Evolutionary conservation across 2,329 filamentous ascomycete genomes (phyloP).

Genomic region (Exophiala spinifera): DNA sequence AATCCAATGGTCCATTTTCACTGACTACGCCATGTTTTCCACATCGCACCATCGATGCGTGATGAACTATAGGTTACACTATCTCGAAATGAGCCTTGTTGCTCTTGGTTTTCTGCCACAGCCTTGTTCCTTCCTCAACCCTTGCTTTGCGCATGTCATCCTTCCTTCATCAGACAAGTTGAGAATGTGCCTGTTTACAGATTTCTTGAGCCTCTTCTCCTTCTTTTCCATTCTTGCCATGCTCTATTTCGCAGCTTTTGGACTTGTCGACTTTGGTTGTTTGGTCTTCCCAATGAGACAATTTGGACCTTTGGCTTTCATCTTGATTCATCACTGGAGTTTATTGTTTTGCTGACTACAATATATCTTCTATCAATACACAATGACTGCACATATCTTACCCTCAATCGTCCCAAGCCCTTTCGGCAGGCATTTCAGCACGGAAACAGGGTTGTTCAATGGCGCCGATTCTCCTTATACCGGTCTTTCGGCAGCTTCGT

Average conservation of each 20-base stretch:
- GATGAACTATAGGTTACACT: not conserved
- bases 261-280: constrained; percentile 18
- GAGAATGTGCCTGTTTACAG: constrained; percentile 7
- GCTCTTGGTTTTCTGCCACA: not conserved
- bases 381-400: constrained; percentile 24
- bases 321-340: constrained; percentile 19
- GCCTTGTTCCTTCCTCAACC: constrained; percentile 3
- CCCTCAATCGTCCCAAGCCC: constrained; percentile 19
- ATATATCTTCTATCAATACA: constrained; percentile 15
- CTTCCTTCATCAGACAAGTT: constrained; percentile 12
- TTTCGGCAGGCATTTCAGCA: constrained; percentile 20
- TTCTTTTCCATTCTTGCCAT: constrained; percentile 15
- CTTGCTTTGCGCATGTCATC: not conserved
- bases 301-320: constrained; percentile 25
- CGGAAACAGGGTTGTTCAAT: constrained; percentile 11
- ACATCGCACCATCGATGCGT: too few relatives aligned
- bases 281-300: constrained; percentile 23
- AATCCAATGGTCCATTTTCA: constrained; percentile 11
- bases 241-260: constrained; percentile 26
- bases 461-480: constrained; percentile 6
- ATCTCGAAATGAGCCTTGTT: not conserved
- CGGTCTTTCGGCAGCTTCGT: constrained; percentile 1
- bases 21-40: too few relatives aligned
- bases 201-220: not conserved
- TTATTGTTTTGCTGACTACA: constrained; percentile 17